Percentiles rank a stretch among this genome's conserved stretches.
Conservation (phyloP, 768 basidiomycete species). For the Arthromyces matolae region DNA sequence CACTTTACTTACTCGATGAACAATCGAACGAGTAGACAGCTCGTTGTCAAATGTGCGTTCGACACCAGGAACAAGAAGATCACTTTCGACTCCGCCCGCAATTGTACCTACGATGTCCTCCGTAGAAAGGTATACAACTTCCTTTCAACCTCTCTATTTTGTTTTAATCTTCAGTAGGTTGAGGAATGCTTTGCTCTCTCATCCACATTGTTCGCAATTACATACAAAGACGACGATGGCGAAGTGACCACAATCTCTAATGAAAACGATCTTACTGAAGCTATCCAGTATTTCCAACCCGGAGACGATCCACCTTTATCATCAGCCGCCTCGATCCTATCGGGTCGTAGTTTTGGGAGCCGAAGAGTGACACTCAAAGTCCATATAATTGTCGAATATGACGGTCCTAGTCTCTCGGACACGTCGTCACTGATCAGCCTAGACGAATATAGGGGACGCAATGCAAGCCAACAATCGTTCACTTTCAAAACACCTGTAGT, state of each 20-base stretch:
- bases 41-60: slow-evolving; percentile 82
- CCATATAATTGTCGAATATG: slow-evolving; percentile 80
- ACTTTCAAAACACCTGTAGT: slow-evolving; percentile 39
- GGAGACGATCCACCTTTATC: slow-evolving; percentile 73
- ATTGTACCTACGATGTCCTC: slow-evolving; percentile 74
- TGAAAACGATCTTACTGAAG: slow-evolving; percentile 78
- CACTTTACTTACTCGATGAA: slow-evolving; percentile 23
- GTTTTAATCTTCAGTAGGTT: slow-evolving; percentile 56
- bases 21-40: slow-evolving; percentile 65
- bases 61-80: slow-evolving; percentile 73
- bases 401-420: slow-evolving; percentile 88
- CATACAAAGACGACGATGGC: slow-evolving; percentile 87
- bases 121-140: slow-evolving; percentile 74
- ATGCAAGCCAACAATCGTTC: slow-evolving; percentile 56
- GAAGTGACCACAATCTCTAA: slow-evolving; percentile 65
- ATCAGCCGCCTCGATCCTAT: slow-evolving; percentile 71
- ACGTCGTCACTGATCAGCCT: slow-evolving; percentile 77
- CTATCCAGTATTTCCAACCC: slow-evolving; percentile 81
- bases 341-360: slow-evolving; percentile 62
- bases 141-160: too few relatives aligned
- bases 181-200: slow-evolving; percentile 81
- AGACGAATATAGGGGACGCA: slow-evolving; percentile 64
- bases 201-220: slow-evolving; percentile 64
- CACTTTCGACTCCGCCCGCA: slow-evolving; percentile 73
- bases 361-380: slow-evolving; percentile 77